Evolutionary conservation across 768 basidiomycete genomes (phyloP).

Genomic region (Tricholoma furcatifolium): DNA sequence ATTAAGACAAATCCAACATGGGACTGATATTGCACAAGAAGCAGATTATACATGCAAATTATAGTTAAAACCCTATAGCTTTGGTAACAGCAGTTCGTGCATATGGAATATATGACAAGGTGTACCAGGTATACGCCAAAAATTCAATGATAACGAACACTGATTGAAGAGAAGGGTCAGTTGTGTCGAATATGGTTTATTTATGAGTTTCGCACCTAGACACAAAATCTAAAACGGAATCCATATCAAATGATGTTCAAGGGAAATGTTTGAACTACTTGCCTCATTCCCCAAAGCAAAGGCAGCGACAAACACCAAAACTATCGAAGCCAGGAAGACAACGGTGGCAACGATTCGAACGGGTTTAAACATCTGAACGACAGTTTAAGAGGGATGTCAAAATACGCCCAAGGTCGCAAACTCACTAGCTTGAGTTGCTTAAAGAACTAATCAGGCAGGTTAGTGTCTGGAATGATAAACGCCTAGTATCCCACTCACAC

Average conservation of each 20-base stretch:
- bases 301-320: constrained; percentile 80
- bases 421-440: constrained; percentile 79
- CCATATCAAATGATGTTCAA: neutral
- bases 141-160: constrained; percentile 93
- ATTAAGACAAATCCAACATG: neutral
- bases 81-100: constrained; percentile 75
- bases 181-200: constrained; percentile 2
- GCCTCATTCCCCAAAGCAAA: constrained; percentile 74
- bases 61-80: constrained; percentile 49
- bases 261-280: constrained; percentile 22
- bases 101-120: constrained; percentile 87
- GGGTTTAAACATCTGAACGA: constrained; percentile 89
- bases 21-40: neutral
- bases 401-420: neutral
- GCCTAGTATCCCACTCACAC: constrained; percentile 49
- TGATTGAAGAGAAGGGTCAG: constrained; percentile 25
- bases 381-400: neutral
- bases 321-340: constrained; percentile 76
- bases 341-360: constrained; percentile 82
- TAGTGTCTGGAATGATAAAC: constrained; percentile 1
- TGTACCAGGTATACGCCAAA: constrained; percentile 90
- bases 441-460: constrained; percentile 50
- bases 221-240: constrained; percentile 53
- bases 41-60: constrained; percentile 16
- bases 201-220: constrained; percentile 53